Percentiles rank a stretch among this genome's conserved stretches.
Conservation (phyloP, 257 asterid species). For the Paraleonurus japonicus region DNA sequence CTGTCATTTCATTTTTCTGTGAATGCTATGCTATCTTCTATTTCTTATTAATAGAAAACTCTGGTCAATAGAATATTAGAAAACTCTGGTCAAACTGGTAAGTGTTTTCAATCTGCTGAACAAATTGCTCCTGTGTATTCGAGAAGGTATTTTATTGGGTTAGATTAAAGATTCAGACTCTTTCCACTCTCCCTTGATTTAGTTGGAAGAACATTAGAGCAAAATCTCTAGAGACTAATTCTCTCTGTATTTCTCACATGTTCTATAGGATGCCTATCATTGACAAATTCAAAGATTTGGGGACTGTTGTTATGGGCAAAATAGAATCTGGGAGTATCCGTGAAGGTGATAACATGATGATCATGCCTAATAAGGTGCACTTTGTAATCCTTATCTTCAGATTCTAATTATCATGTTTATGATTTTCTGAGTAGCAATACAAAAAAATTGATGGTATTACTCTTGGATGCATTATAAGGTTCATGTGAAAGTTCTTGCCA, state of each 20-base stretch:
- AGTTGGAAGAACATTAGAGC: neutral
- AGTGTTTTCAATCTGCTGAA: neutral
- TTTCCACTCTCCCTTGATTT: slow-evolving; percentile 9
- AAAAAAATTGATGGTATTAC: neutral
- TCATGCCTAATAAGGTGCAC: slow-evolving; percentile 95
- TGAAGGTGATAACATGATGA: slow-evolving; percentile 74
- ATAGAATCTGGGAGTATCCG: slow-evolving; percentile 86
- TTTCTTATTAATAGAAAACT: neutral
- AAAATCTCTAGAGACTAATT: neutral
- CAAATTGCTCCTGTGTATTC: neutral
- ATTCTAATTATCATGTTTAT: neutral
- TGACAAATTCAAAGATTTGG: slow-evolving; percentile 93
- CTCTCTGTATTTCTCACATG: neutral
- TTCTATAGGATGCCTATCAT: slow-evolving; percentile 76
- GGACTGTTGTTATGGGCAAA: slow-evolving; percentile 97
- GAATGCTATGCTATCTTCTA: neutral
- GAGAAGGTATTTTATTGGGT: neutral
- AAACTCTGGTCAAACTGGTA: neutral
- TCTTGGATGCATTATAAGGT: slow-evolving; percentile 41
- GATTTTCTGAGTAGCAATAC: neutral
- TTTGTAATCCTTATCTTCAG: slow-evolving; percentile 5
- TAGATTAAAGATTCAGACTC: neutral
- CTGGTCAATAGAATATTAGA: neutral
- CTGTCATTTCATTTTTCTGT: neutral
- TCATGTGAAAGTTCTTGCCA: slow-evolving; percentile 72